Evolutionary conservation across 2,329 filamentous ascomycete species (phyloP), one percentile per base, ranked within the genome.

Genomic region (Fusarium drepaniforme): DNA sequence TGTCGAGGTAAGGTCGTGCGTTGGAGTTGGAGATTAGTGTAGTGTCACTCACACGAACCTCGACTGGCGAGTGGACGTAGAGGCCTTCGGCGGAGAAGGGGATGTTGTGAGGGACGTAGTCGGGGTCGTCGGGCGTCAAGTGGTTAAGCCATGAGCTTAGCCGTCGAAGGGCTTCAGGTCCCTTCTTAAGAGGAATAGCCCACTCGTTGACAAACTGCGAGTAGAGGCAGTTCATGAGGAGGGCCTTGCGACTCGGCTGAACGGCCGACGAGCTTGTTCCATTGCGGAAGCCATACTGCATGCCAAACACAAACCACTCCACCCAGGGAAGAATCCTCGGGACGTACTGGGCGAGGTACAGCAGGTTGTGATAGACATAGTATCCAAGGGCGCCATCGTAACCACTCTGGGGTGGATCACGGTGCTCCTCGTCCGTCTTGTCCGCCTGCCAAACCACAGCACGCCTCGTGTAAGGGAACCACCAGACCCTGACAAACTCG

Each of bases 161-260:
- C 12, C 97, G 91, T 37, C 87, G 89, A 51, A 99, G 90, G 9
- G 95, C 96, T 83, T 98, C 96, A 16, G 96, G 96, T 0, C 97
- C 97, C 76, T 93, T 93, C 73, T 91, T 87, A 1, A 99, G 88
- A 1, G 97, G 96, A 8, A 99, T 89, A 0, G 96, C 96, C 97
- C 97, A 99, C 82, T 99, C 97, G 82, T 99, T 98, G 75, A 99
- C 97, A 79, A 95, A 98, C 81, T 99, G 97, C n/a, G 94, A 96
- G 86, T 98, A 99, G 8, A 98, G 90, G 80, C 97, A 99, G 86
- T 99, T 97, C 94, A 99, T 96, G 63, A 98, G 88, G 56, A 98
- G 89, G 15, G 95, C 96, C 74, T 93, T 87, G 70, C 93, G 91
- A 73, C 93, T 93, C 25, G 93, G 91, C 83, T 98, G 93, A 21